Base-by-base conservation (phyloP, 805 yeast species). In the Nakazawaea ernobii region DNA sequence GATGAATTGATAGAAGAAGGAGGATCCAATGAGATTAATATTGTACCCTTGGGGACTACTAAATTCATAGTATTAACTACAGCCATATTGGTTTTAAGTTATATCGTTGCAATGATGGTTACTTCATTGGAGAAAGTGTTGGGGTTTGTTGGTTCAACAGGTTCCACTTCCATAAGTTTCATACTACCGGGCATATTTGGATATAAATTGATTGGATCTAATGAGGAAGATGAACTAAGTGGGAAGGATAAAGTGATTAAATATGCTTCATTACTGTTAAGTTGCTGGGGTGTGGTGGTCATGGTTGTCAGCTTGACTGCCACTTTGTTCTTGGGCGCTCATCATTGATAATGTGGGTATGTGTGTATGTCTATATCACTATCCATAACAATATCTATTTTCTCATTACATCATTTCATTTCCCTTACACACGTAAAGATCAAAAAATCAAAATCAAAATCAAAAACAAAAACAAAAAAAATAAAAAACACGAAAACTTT, bases 91-190 rank as follows among this genome's bases (percentile, higher is more conserved):
- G 35, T 73, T 0, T 57, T 71, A 6, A 79, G 89, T 41, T 89
- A 84, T 59, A 46, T 69, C 1, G 68, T 84, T 8, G 94, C 97
- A 0, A 65, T 83, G 32, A 62, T 79, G 3, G 83, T 90, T 29
- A 69, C 69, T 11, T 87, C 96, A 0, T 77, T 90, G 55, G 95
- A 92, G 27, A 76, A 82, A 41, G 91, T 91, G 11, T 68, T 90
- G 54, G 90, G 96, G 1, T 70, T 90, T 53, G 96, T 90, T 4
- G 97, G 97, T 2, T 86, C 96, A 1, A 89, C 96, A 0, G 97
- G 97, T 0, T 87, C 96, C 1, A 90, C 97, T 0, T 79, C 95
- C 5, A 89, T 91, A 44, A 89, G 96, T 10, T 90, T 90, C 60
- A 89, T 88, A 28, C 71, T 90, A 41, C 97, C 97, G 0, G 97